Base-by-base conservation (phyloP, 2,329 filamentous ascomycete species). In the Basipetospora chlamydospora region DNA sequence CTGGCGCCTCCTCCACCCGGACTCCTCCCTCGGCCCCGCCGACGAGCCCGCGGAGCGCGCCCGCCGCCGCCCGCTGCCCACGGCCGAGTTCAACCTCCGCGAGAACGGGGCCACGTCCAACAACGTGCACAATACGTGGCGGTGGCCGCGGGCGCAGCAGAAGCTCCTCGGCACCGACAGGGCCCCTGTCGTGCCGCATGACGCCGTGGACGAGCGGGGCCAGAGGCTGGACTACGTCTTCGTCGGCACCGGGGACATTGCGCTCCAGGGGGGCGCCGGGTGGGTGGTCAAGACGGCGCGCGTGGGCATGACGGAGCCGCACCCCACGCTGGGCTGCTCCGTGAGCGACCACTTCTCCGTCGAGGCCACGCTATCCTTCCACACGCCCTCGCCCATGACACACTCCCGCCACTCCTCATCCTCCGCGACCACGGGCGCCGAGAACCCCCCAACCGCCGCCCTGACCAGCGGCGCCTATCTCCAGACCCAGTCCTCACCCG, bases 141-240 rank as follows among this genome's bases (percentile, higher is more conserved):
- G 87, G 29, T 96, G 88, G 88, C 67, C 74, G 40, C 74, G 82
- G 48, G 62, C 61, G 12, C 66, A 82, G 47, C 79, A 75, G 54
- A 80, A 80, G 49, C 66, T 67, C 5, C 71, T 70, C 28, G 70
- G 70, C 12, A 71, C 72, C 31, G 47, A 56, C 10, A 64, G 76
- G 28, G 48, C 52, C 23, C 21, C 39, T n/a, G 55, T 63, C 5
- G 65, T 93, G 6, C 64, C 79, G n/a, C 67, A 70, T 0, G 67
- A 78, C 32, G 71, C 73, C 0, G 57, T 66, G 3, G 87, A 95
- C 51, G 74, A 73, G 0, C 66, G 64, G 17, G 88, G 81, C n/a
- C 88, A 94, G 55, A 68, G 90, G 16, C 69, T 96, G 33, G 90
- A 98, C 58, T 98, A 98, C 57, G 80, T 98, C 49, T 96, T 98